Conservation (phyloP, 768 basidiomycete genomes). For the Tephrocybe sp. region DNA sequence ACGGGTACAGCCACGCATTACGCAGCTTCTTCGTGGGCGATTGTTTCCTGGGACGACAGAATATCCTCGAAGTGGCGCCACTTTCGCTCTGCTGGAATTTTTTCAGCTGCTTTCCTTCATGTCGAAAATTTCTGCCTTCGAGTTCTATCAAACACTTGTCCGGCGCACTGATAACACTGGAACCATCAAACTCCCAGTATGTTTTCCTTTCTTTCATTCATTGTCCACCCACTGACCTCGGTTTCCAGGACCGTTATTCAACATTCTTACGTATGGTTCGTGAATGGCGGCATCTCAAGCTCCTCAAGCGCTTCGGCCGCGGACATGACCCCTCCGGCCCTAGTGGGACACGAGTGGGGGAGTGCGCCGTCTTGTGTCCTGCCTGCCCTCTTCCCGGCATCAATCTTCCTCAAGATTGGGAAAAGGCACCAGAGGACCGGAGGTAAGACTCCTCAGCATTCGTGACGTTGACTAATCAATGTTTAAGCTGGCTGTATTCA, state of each 20-base stretch:
- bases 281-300: constrained; percentile 19
- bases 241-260: constrained; percentile 21
- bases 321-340: constrained; percentile 16
- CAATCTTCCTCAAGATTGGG: constrained; percentile 22
- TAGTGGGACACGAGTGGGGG: constrained; percentile 11
- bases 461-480: background rate
- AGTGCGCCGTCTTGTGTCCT: constrained; percentile 23
- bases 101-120: constrained; percentile 1
- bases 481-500: too few species aligned
- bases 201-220: background rate
- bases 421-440: constrained; percentile 1
- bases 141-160: too few species aligned
- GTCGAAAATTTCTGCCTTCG: constrained; percentile 12
- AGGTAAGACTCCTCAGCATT: constrained; percentile 1
- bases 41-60: constrained; percentile 3
- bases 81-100: background rate
- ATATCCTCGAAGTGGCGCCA: constrained; percentile 8
- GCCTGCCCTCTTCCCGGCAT: constrained; percentile 25
- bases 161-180: too few species aligned
- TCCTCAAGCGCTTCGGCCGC: constrained; percentile 13
- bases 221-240: too few species aligned
- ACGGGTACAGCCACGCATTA: too few species aligned
- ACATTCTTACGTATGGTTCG: constrained; percentile 17
- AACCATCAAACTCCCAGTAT: constrained; percentile 11
- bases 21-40: background rate